Evolutionary conservation across 306 rosid species (phyloP), one percentile per base, ranked within the genome.

Genomic region (Vicia villosa): DNA sequence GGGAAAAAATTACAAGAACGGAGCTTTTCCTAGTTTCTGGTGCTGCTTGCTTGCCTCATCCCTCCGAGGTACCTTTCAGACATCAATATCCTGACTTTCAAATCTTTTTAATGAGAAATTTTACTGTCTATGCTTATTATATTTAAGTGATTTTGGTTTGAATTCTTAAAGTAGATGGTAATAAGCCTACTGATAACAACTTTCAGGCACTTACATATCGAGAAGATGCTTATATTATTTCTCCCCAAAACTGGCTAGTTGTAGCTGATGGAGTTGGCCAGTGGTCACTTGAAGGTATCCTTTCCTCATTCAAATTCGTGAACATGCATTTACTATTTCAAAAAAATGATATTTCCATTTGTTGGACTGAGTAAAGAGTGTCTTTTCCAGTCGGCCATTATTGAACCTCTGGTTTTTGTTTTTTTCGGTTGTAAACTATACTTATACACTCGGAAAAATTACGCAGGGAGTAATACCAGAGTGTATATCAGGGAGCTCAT

Each of bases 241-340:
- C 87, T 68, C 55, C n/a, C 76, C 68, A 72, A 70, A 88, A 72
- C 79, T 90, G 92, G 92, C 75, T 88, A 64, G 92, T 88, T 30
- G 88, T 90, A 77, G 95, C 92, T 62, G 97, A 90, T 73, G 97
- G 97, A 75, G 83, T 83, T 63, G 82, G 86, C 69, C 92, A 76
- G 11, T 88, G 97, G 97, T 86, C 95, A 20, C 72, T 83, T 59
- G 88, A 88, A 88, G 95, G 95, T 90, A 83, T 61, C 24, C 8
- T 72, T 52, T 61, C 13, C 63, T 7, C 69, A 10, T 34, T 50
- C 46, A 20, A 60, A 13, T 59, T 55, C 70, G 1, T 32, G 60
- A 54, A 42, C 58, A 13, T 76, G 63, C 60, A 45, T 81, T 42
- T 72, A 8, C 47, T 63, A 11, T 72, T 69, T 20, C 17, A 32